Evolutionary conservation across 495 filamentous ascomycete genomes (phyloP).

Genomic region (Podospora tetraspora): DNA sequence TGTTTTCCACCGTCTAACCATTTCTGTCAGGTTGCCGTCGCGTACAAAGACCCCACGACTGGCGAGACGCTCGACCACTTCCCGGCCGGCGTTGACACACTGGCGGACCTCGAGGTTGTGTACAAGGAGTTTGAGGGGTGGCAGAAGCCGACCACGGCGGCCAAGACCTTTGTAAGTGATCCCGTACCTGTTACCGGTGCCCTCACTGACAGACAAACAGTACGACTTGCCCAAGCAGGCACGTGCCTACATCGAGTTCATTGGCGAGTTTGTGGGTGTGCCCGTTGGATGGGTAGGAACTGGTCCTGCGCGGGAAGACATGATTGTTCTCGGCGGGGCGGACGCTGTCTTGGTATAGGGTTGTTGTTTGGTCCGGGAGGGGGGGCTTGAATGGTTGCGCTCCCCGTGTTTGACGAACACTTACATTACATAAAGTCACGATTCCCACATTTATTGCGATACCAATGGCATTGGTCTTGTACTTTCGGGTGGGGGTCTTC

Average conservation of each 20-base stretch:
- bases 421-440: background rate
- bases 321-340: slow-evolving; percentile 23
- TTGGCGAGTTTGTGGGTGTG: slow-evolving; percentile 66
- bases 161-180: slow-evolving; percentile 26
- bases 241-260: slow-evolving; percentile 64
- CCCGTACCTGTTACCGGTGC: background rate
- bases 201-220: slow-evolving; percentile 33
- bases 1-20: background rate
- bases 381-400: background rate
- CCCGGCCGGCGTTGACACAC: slow-evolving; percentile 33
- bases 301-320: slow-evolving; percentile 61
- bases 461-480: background rate
- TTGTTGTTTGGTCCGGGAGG: background rate
- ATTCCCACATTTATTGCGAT: background rate
- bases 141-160: slow-evolving; percentile 57
- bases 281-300: slow-evolving; percentile 73
- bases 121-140: slow-evolving; percentile 78
- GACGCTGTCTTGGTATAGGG: background rate
- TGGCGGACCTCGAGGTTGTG: slow-evolving; percentile 47
- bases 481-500: background rate
- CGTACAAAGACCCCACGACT: slow-evolving; percentile 54
- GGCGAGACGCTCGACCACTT: slow-evolving; percentile 33
- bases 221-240: slow-evolving; percentile 72
- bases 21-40: slow-evolving; percentile 48
- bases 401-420: background rate